Evolutionary conservation across 2,329 filamentous ascomycete genomes (phyloP).

Genomic region (Phaeosphaeriaceae sp.): DNA sequence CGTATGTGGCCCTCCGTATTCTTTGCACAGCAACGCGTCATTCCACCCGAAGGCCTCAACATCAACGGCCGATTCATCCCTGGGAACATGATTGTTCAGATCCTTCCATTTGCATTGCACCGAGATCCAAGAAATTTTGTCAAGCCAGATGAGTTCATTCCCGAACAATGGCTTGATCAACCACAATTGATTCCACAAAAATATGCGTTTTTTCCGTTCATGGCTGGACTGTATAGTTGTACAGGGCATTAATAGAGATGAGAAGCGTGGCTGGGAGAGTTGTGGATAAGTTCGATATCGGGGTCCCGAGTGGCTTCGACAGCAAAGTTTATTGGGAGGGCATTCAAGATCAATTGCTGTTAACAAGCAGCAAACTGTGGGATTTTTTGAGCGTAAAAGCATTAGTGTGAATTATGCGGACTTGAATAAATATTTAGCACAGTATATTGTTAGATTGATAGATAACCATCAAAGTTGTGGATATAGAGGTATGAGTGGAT

Average conservation of each 20-base stretch:
- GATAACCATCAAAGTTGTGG: too few species aligned
- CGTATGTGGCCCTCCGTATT: conserved; percentile 37
- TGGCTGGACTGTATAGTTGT: conserved; percentile 69
- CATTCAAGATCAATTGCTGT: conserved; percentile 34
- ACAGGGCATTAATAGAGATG: conserved; percentile 73
- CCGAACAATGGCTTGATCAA: conserved; percentile 29
- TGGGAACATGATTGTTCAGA: conserved; percentile 33
- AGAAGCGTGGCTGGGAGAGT: conserved; percentile 64
- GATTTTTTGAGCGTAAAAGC: conserved; percentile 13
- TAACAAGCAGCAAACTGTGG: conserved; percentile 21
- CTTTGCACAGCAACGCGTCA: conserved; percentile 34
- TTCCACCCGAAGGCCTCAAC: conserved; percentile 35
- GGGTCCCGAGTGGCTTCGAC: conserved; percentile 23
- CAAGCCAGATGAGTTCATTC: conserved; percentile 30
- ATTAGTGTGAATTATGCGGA: too few species aligned
- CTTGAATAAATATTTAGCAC: too few species aligned
- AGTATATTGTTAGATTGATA: too few species aligned
- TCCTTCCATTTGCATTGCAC: conserved; percentile 23
- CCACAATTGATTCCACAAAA: conserved; percentile 26
- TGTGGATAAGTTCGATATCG: conserved; percentile 64
- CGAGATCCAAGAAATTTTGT: conserved; percentile 30
- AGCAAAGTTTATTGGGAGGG: conserved; percentile 21
- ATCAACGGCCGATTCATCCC: conserved; percentile 32
- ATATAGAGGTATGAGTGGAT: too few species aligned
- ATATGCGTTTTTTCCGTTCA: conserved; percentile 73